A percentile compares a stretch with the other conserved stretches of the same genome.
These are phyloP conservation scores for Ascochyta clinopodiicola DNA, from an alignment of 2,329 filamentous ascomycete species.

Conservation along the genomic window DNA sequence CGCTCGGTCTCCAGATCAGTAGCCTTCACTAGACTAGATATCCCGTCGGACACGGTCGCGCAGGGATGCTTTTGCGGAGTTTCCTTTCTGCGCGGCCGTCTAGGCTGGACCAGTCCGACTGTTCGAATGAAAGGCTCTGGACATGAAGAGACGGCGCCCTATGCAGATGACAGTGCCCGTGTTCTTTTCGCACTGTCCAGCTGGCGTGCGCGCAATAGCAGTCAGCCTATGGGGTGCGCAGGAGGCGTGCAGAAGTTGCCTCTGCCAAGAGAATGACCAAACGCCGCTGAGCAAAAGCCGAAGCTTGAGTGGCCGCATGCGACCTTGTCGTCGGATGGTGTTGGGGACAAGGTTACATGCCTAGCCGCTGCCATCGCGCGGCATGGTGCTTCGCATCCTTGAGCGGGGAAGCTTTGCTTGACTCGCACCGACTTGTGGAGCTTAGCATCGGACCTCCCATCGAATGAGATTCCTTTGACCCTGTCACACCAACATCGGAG, in stretches of 20 bases:
- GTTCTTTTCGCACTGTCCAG: slow-evolving; percentile 5
- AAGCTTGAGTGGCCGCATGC: slow-evolving; percentile 14
- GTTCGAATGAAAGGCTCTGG: neutral
- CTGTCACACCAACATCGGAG: slow-evolving; percentile 5
- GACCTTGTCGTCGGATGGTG: neutral
- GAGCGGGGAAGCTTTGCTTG: slow-evolving; percentile 19
- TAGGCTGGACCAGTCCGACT: neutral
- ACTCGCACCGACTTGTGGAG: slow-evolving; percentile 9
- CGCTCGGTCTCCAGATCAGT: slow-evolving; percentile 1
- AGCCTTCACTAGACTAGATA: slow-evolving; percentile 1
- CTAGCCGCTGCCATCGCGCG: slow-evolving; percentile 12
- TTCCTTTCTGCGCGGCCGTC: slow-evolving; percentile 13
- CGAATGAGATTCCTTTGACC: slow-evolving; percentile 3
- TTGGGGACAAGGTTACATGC: slow-evolving; percentile 15
- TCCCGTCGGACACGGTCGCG: neutral
- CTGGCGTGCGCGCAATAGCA: neutral
- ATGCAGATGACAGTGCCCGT: neutral
- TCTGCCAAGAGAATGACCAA: slow-evolving; percentile 5
- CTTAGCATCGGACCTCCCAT: slow-evolving; percentile 14
- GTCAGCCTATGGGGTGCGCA: slow-evolving; percentile 9
- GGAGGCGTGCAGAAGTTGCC: slow-evolving; percentile 10
- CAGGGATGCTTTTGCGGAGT: neutral
- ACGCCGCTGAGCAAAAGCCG: slow-evolving; percentile 18
- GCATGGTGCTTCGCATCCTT: slow-evolving; percentile 17
- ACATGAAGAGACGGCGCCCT: neutral